Evolutionary conservation across 2,329 filamentous ascomycete species (phyloP).

Genomic region (Endocalyx cinctus): DNA sequence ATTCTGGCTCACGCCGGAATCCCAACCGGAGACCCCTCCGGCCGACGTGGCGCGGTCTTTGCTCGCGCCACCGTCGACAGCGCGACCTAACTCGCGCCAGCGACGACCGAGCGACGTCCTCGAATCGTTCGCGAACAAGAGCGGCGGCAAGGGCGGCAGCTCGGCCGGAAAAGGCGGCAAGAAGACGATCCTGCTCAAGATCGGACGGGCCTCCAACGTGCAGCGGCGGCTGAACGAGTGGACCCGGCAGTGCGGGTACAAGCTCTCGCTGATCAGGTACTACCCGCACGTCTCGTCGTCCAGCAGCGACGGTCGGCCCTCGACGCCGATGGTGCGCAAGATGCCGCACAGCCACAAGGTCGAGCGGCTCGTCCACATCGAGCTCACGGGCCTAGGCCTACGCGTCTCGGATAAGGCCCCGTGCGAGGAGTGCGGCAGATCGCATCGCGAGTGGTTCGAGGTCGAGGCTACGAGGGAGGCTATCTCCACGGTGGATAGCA

Average conservation of each 20-base stretch:
- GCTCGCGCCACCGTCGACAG: slow-evolving; percentile 47
- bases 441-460: slow-evolving; percentile 95
- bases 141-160: slow-evolving; percentile 16
- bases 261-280: slow-evolving; percentile 80
- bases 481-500: slow-evolving; percentile 60
- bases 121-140: slow-evolving; percentile 40
- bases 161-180: too few species aligned
- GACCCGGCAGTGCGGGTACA: slow-evolving; percentile 87
- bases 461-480: slow-evolving; percentile 70
- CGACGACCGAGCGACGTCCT: slow-evolving; percentile 53
- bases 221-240: slow-evolving; percentile 89
- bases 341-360: slow-evolving; percentile 84
- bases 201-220: slow-evolving; percentile 72
- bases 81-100: slow-evolving; percentile 31
- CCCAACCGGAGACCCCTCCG: slow-evolving; percentile 48
- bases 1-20: slow-evolving; percentile 84
- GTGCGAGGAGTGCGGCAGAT: slow-evolving; percentile 74
- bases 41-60: slow-evolving; percentile 57
- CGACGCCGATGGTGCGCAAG: slow-evolving; percentile 58
- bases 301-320: too few species aligned
- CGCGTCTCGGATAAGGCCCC: slow-evolving; percentile 48
- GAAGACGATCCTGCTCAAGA: slow-evolving; percentile 65
- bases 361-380: slow-evolving; percentile 84
- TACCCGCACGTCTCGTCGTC: slow-evolving; percentile 72
- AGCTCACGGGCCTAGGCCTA: slow-evolving; percentile 63